Percentiles rank a stretch among this genome's conserved stretches.
Evolutionary conservation across 257 asterid species (phyloP).

Genomic region (Capsicum baccatum): DNA sequence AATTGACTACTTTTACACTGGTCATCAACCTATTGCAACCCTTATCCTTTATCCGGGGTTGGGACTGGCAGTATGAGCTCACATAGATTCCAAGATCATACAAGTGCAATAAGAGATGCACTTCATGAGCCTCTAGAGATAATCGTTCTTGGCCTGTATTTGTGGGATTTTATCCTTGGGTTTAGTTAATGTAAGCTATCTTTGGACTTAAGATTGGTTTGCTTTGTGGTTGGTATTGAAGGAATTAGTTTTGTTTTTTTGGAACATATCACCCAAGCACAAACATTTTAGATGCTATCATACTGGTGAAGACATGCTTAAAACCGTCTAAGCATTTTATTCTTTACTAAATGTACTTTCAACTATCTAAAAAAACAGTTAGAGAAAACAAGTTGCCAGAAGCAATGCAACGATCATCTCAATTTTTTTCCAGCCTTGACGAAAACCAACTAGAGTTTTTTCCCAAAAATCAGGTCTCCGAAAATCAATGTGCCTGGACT

Average conservation of each 20-base stretch:
- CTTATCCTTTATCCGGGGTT: not conserved
- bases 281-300: not conserved
- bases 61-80: not conserved
- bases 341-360: slow-evolving; percentile 16
- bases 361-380: not conserved
- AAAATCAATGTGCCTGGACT: not conserved
- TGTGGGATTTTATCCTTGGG: not conserved
- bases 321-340: slow-evolving; percentile 10
- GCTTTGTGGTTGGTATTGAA: not conserved
- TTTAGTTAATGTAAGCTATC: not conserved
- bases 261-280: not conserved
- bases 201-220: not conserved
- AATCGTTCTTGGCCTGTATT: not conserved
- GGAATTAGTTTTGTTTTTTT: not conserved
- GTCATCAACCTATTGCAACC: slow-evolving; percentile 16
- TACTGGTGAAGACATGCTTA: not conserved
- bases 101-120: not conserved
- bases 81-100: not conserved
- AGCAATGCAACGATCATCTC: not conserved
- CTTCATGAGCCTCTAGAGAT: too few relatives aligned
- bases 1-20: slow-evolving; percentile 18
- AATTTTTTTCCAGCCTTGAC: not conserved
- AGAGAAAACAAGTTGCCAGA: not conserved
- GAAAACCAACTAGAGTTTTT: not conserved
- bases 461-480: not conserved